Percentiles rank a stretch among this genome's conserved stretches.
phyloP scores from a whole-genome alignment of 1,284 basidiomycete species.

The Puccinia hordei region DNA sequence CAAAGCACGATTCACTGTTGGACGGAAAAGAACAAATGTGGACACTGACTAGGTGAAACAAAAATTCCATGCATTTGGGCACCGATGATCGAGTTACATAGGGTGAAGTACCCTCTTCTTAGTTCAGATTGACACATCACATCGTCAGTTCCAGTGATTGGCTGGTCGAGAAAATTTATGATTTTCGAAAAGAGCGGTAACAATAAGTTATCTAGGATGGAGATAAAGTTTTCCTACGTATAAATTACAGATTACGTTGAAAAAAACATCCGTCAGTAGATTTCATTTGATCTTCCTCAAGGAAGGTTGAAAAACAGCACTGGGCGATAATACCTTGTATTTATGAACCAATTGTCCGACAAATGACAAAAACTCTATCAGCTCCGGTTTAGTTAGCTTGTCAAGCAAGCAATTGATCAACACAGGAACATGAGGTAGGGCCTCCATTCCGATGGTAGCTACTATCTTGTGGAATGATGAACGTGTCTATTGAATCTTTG shows the following conservation, averaged over 20 bases:
- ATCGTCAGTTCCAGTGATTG: constrained; percentile 88
- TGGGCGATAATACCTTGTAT: constrained; percentile 71
- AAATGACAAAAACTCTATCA: constrained; percentile 95
- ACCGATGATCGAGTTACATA: constrained; percentile 80
- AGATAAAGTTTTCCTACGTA: constrained; percentile 72
- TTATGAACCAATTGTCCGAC: constrained; percentile 87
- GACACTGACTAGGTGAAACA: constrained; percentile 74
- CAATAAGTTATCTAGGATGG: constrained; percentile 86
- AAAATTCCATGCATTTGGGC: constrained; percentile 81
- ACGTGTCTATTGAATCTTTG: constrained; percentile 29
- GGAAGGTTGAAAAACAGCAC: neutral
- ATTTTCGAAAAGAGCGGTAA: constrained; percentile 83
- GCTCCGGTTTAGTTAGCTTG: constrained; percentile 86
- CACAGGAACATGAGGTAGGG: constrained; percentile 70
- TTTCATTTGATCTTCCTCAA: neutral
- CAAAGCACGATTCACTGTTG: neutral
- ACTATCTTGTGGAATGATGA: constrained; percentile 80
- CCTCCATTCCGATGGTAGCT: constrained; percentile 79
- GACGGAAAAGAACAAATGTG: constrained; percentile 7
- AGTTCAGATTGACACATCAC: constrained; percentile 78
- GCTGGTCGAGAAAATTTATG: constrained; percentile 75
- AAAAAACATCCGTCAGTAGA: neutral
- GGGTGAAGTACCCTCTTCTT: constrained; percentile 82
- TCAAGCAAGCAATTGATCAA: constrained; percentile 85
- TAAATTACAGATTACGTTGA: neutral